Evolutionary conservation across 1,284 basidiomycete species (phyloP).

Genomic region (Serendipita sp.): DNA sequence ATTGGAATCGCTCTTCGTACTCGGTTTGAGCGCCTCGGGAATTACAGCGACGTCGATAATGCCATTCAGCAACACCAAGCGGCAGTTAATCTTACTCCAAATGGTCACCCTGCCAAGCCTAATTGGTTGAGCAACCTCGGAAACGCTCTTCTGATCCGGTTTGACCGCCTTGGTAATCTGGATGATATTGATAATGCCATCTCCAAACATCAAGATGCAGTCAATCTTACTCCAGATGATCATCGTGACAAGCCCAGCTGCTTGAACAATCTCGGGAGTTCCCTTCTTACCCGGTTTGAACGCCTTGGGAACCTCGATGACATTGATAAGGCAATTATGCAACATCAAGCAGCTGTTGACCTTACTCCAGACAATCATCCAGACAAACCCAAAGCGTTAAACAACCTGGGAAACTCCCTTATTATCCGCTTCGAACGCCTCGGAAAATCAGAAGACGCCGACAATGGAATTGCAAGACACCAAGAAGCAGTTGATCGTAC

Average conservation of each 20-base stretch:
- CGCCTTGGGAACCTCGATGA: conserved; percentile 12
- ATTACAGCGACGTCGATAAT: no score
- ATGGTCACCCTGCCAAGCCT: no score
- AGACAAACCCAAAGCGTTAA: background rate
- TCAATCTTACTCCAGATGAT: background rate
- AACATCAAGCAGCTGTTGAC: conserved; percentile 14
- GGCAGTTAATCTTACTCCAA: background rate
- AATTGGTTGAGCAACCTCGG: no score
- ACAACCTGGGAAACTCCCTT: conserved; percentile 13
- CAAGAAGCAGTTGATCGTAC: conserved; percentile 13
- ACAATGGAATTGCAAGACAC: conserved; percentile 15
- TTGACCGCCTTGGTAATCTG: no score
- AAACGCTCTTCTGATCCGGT: no score
- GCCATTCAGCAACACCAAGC: background rate
- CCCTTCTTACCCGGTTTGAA: conserved; percentile 17
- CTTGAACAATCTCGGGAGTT: conserved; percentile 6
- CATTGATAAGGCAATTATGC: conserved; percentile 16
- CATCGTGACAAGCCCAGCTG: no score
- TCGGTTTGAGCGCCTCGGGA: no score
- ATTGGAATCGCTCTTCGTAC: no score
- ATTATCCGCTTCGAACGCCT: conserved; percentile 15
- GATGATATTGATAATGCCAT: conserved; percentile 12
- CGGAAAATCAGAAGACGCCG: conserved; percentile 14
- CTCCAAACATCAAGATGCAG: conserved; percentile 8
- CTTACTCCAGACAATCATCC: no score